Percentiles rank a stretch among this genome's conserved stretches.
phyloP scores from a whole-genome alignment of 2,329 filamentous ascomycete species.

The Diplocarpon mali region DNA sequence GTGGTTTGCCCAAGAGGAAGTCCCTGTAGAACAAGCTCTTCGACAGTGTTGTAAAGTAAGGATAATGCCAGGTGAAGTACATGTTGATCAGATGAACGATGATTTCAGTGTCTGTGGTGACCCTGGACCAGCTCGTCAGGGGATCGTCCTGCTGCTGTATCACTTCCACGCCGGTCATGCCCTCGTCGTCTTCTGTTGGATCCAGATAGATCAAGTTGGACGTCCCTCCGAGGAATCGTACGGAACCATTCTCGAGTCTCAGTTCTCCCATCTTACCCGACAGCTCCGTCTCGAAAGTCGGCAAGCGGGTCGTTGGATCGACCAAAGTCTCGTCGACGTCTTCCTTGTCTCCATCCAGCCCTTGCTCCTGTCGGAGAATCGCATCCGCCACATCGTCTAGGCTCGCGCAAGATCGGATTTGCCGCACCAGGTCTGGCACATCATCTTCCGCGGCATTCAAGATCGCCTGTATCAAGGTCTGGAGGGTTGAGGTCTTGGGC shows the following conservation, averaged over 20 bases:
- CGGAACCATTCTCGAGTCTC: slow-evolving; percentile 73
- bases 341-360: slow-evolving; percentile 26
- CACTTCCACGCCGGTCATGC: slow-evolving; percentile 22
- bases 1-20: slow-evolving; percentile 60
- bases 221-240: slow-evolving; percentile 87
- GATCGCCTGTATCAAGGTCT: slow-evolving; percentile 87
- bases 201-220: slow-evolving; percentile 82
- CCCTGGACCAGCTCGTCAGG: slow-evolving; percentile 75
- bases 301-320: slow-evolving; percentile 32
- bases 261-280: slow-evolving; percentile 91
- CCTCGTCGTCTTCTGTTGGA: slow-evolving; percentile 31
- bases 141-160: slow-evolving; percentile 46
- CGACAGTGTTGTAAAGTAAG: slow-evolving; percentile 86
- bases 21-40: slow-evolving; percentile 80
- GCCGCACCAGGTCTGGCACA: slow-evolving; percentile 67
- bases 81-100: slow-evolving; percentile 85
- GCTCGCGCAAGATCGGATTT: slow-evolving; percentile 75
- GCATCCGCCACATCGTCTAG: slow-evolving; percentile 27
- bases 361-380: slow-evolving; percentile 25
- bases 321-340: slow-evolving; percentile 32
- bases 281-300: slow-evolving; percentile 58
- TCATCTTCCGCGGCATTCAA: slow-evolving; percentile 85
- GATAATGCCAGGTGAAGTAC: slow-evolving; percentile 97
- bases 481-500: slow-evolving; percentile 74
- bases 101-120: slow-evolving; percentile 68